phyloP scores from a whole-genome alignment of 805 yeast species.

The Candida suzukii region DNA sequence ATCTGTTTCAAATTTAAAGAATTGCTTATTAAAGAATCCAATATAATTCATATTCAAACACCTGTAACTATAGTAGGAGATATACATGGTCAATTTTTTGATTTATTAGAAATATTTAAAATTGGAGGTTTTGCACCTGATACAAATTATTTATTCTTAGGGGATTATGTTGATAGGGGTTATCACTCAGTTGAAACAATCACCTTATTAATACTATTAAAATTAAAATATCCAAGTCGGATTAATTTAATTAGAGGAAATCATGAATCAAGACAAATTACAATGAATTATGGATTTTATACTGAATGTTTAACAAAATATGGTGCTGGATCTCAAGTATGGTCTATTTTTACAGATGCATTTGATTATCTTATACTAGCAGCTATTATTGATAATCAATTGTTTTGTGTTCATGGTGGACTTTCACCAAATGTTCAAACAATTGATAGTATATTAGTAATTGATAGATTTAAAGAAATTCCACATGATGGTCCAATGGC shows the following conservation, averaged over 20 bases:
- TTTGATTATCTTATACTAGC: slow-evolving; percentile 87
- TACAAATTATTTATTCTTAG: slow-evolving; percentile 87
- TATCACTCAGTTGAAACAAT: slow-evolving; percentile 92
- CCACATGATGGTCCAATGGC: slow-evolving; percentile 99
- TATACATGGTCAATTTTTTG: slow-evolving; percentile 96
- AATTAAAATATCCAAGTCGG: slow-evolving; percentile 81
- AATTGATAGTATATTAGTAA: slow-evolving; percentile 81
- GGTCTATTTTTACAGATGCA: slow-evolving; percentile 86
- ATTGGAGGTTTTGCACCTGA: slow-evolving; percentile 93
- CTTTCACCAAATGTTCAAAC: slow-evolving; percentile 92
- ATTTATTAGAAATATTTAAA: slow-evolving; percentile 81
- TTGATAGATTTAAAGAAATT: slow-evolving; percentile 88
- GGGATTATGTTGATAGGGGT: slow-evolving; percentile 96
- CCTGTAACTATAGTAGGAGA: slow-evolving; percentile 97
- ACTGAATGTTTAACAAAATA: slow-evolving; percentile 90
- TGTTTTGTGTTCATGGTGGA: slow-evolving; percentile 97
- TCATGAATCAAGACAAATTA: slow-evolving; percentile 94
- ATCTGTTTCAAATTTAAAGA: slow-evolving; percentile 80
- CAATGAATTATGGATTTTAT: slow-evolving; percentile 95
- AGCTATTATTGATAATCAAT: slow-evolving; percentile 82
- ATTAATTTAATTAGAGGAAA: slow-evolving; percentile 85
- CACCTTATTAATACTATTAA: slow-evolving; percentile 69
- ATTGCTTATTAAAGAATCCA: slow-evolving; percentile 69
- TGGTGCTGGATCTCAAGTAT: slow-evolving; percentile 63
- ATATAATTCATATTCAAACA: slow-evolving; percentile 73